phyloP scores from a whole-genome alignment of 768 basidiomycete genomes.

The Fomitopsis serialis region DNA sequence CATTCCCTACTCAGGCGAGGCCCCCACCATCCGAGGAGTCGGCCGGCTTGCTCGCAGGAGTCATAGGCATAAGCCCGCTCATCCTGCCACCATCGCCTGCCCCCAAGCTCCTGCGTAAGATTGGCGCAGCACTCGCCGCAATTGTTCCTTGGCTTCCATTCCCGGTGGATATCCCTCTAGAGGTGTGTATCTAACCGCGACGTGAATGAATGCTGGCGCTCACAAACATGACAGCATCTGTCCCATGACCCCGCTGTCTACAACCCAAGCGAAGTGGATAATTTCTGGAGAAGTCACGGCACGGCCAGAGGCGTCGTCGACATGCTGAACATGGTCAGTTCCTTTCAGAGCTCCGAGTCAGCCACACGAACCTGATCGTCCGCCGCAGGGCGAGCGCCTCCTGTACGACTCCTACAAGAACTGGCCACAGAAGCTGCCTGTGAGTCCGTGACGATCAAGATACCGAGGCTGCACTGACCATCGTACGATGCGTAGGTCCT shows the following conservation, averaged over 20 bases:
- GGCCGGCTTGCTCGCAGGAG: conserved; percentile 44
- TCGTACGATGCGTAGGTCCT: conserved; percentile 4
- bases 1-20: conserved; percentile 42
- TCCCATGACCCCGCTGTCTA: conserved; percentile 50
- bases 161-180: conserved; percentile 45
- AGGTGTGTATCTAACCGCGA: too few relatives aligned
- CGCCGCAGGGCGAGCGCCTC: conserved; percentile 54
- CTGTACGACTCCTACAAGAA: conserved; percentile 37
- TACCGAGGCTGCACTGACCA: too few relatives aligned
- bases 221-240: conserved; percentile 37
- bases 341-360: not conserved
- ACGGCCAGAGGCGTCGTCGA: conserved; percentile 25
- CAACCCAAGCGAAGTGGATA: conserved; percentile 47
- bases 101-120: conserved; percentile 34
- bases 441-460: too few relatives aligned
- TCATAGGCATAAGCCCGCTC: conserved; percentile 63
- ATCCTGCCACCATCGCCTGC: conserved; percentile 57
- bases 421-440: conserved; percentile 69
- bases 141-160: conserved; percentile 51
- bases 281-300: conserved; percentile 49
- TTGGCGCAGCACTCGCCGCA: conserved; percentile 43
- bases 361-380: not conserved
- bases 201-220: too few relatives aligned
- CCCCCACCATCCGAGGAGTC: conserved; percentile 25
- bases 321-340: conserved; percentile 24